Evolutionary conservation across 352 stramenopile genomes (phyloP), one percentile per base, ranked within the genome.

Genomic region (Globisporangium apiculatum): DNA sequence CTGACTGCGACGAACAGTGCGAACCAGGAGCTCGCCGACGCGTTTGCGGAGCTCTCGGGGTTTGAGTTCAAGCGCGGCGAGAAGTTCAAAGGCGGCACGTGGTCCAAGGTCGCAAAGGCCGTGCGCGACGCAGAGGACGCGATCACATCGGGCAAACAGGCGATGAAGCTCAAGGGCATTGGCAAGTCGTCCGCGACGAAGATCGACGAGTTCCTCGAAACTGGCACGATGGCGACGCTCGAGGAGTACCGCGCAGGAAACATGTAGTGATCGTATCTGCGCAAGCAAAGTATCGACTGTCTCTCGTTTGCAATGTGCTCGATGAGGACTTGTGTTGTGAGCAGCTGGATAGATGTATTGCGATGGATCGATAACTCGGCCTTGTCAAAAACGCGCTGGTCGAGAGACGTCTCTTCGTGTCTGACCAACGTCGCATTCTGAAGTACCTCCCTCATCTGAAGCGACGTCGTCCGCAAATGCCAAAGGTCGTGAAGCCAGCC

Each of bases 21-120:
- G 53, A 95, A 95, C 65, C 81, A 91, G 45, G 52, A 59, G 45
- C 69, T 95, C 14, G 83, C 83, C 0, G 79, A 91, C 40, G 78
- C 76, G 10, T 95, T 95, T 56, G 60, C 68, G 1, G 86, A 95
- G 61, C 76, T 95, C 37, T 86, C 83, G n/a, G 78, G 79, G 18
- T 93, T 93, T 52, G 82, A 95, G 51, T 95, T 94, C 65, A 94
- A 95, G 75, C 79, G 83, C 35, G 83, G 83, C 3, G 86, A 95
- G 50, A 79, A 73, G 53, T 94, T 95, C 68, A 93, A 92, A 62
- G 86, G 83, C 54, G 82, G 77, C 47, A 92, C 86, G 0, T 95
- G 83, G 80, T 91, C 84, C 43, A 95, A 95, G 62, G 86, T 94
- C 12, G 82, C 83, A 48, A 92, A 91, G 60, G 82, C 86, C 5